Percentiles rank a stretch among this genome's conserved stretches.
These are phyloP conservation scores for Eutreptiella sp. DNA, from an alignment of 208 protist genomes.

Conservation along the genomic window DNA sequence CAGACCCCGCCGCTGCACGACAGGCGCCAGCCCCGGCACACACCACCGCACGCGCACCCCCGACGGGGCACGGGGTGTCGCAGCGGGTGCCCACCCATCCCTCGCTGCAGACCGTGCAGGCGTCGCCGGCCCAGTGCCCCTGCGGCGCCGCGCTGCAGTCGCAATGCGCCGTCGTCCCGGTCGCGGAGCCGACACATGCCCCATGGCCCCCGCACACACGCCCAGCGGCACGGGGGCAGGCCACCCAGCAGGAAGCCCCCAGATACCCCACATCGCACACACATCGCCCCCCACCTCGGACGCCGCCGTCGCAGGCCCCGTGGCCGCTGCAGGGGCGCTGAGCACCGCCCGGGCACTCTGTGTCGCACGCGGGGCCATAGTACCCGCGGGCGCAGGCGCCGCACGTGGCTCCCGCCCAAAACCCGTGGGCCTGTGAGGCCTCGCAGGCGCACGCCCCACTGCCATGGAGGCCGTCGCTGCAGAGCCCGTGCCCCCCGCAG, in stretches of 20 bases:
- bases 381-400: neutral
- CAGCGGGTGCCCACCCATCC: slow-evolving; percentile 13
- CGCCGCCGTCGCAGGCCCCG: slow-evolving; percentile 22
- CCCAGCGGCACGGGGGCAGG: slow-evolving; percentile 20
- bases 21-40: neutral
- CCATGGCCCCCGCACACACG: slow-evolving; percentile 23
- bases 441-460: slow-evolving; percentile 18
- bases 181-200: slow-evolving; percentile 8
- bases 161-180: slow-evolving; percentile 12
- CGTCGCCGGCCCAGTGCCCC: neutral
- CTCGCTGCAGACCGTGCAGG: slow-evolving; percentile 10
- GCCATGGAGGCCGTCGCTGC: slow-evolving; percentile 2
- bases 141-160: too few species aligned
- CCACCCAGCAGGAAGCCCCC: slow-evolving; percentile 3
- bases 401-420: neutral
- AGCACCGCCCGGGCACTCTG: neutral
- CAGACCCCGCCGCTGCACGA: slow-evolving; percentile 2
- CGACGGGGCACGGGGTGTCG: neutral
- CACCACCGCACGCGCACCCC: neutral
- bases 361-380: neutral
- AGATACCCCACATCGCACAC: slow-evolving; percentile 21
- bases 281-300: slow-evolving; percentile 1
- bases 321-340: slow-evolving; percentile 12
- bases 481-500: slow-evolving; percentile 14
- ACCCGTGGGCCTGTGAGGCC: neutral